Base-by-base conservation (phyloP, 495 filamentous ascomycete genomes). In the Penicillium daleae region DNA sequence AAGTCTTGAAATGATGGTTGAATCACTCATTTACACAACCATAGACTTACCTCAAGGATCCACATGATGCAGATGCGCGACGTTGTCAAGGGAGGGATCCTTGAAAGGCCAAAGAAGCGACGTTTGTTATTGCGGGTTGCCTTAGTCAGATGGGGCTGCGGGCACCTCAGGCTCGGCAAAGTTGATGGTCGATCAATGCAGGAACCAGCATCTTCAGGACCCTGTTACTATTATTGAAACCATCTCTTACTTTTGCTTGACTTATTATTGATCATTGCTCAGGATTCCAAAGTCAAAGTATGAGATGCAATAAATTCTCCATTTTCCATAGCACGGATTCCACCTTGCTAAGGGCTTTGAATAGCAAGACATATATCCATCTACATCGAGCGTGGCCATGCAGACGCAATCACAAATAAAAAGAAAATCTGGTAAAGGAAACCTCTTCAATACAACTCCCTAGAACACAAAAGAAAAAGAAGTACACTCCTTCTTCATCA, bases 31-130 rank as follows among this genome's bases (percentile, higher is more conserved):
- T 46, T 17, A 17, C 51, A 13, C 3, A 22, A 37, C 2, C 44
- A 6, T 48, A 17, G 35, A 39, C 71, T 72, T 64, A 80, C 78
- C 70, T 80, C 78, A 53, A 80, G 75, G 64, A 80, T 77, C 70
- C 74, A 78, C 78, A 80, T 80, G 61, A 60, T 71, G 61, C 22
- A 66, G 56, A 58, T 50, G 52, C 64, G 68, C 72, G 62, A 70
- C 66, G 65, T 66, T 63, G 60, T 54, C 35, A 61, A 67, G 55
- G 26, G 56, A 39, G 55, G 44, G 57, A 24, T 51, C 19, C 56
- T 48, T 51, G 61, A 59, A 56, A 56, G 49, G 59, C 57, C 59
- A 58, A 62, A 69, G 63, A 62, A 68, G 57, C 49, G 69, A 71
- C 68, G n/a, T 73, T 71, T 70, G 74, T 71, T 73, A 60, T 66